A percentile compares a stretch with the other conserved stretches of the same genome.
Conservation (phyloP, 1,284 basidiomycete genomes). For the Malassezia japonica region DNA sequence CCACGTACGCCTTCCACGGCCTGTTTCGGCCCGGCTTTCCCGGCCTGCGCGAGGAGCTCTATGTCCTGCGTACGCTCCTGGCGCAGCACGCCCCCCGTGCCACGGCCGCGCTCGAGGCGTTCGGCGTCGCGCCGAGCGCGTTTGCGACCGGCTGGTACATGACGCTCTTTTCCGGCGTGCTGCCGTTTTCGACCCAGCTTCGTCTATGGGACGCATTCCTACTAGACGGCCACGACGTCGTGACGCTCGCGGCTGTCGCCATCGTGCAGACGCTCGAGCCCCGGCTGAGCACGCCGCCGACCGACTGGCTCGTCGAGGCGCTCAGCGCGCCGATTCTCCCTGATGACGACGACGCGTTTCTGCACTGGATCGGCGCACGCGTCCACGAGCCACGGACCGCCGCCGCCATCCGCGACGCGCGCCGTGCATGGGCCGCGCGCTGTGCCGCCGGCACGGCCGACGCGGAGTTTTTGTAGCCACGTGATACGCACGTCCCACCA, state of each 20-base stretch:
- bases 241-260: slow-evolving; percentile 71
- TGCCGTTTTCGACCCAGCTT: slow-evolving; percentile 91
- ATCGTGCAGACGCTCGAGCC: slow-evolving; percentile 70
- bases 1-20: slow-evolving; percentile 73
- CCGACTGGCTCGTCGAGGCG: slow-evolving; percentile 10
- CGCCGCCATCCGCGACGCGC: background rate
- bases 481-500: slow-evolving; percentile 1
- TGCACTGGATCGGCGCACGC: slow-evolving; percentile 30
- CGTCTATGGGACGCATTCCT: slow-evolving; percentile 89
- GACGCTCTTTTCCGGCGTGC: slow-evolving; percentile 75
- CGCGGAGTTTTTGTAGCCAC: slow-evolving; percentile 8
- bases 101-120: slow-evolving; percentile 61
- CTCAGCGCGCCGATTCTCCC: slow-evolving; percentile 35
- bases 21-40: slow-evolving; percentile 93
- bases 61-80: slow-evolving; percentile 79
- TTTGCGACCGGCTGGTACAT: slow-evolving; percentile 99
- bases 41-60: slow-evolving; percentile 84
- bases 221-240: slow-evolving; percentile 78
- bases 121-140: slow-evolving; percentile 80
- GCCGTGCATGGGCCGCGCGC: background rate
- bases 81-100: slow-evolving; percentile 77
- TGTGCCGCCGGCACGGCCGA: background rate
- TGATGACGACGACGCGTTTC: slow-evolving; percentile 35
- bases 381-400: slow-evolving; percentile 6
- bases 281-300: background rate